A percentile compares a stretch with the other conserved stretches of the same genome.
phyloP scores from a whole-genome alignment of 169 alveolate genomes.

The Perkinsus chesapeaki region DNA sequence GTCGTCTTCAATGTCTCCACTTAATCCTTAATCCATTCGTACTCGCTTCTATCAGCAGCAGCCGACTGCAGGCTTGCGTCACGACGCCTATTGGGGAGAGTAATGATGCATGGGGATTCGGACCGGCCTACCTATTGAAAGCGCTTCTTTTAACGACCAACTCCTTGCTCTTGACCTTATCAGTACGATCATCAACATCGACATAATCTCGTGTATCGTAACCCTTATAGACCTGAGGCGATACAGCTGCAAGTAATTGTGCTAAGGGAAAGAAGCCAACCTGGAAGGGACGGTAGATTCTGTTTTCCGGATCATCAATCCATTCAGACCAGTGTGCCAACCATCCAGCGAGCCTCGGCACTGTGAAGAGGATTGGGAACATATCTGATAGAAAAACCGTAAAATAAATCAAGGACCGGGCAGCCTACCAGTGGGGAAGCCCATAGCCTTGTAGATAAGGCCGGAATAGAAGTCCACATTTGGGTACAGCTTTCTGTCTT shows the following conservation, averaged over 20 bases:
- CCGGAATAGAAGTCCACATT: slow-evolving; percentile 85
- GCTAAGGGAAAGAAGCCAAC: neutral
- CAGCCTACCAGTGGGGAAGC: slow-evolving; percentile 45
- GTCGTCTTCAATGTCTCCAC: neutral
- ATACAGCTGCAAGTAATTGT: neutral
- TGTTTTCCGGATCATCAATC: slow-evolving; percentile 13
- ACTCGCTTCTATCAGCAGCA: neutral
- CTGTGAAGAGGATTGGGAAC: slow-evolving; percentile 56
- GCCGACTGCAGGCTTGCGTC: neutral
- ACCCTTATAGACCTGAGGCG: neutral
- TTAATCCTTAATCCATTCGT: neutral
- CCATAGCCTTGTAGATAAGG: slow-evolving; percentile 61
- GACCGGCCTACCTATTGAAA: neutral
- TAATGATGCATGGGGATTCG: neutral
- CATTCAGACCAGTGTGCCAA: slow-evolving; percentile 11
- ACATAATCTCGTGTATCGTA: neutral
- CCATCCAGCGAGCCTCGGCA: slow-evolving; percentile 72
- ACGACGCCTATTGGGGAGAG: neutral
- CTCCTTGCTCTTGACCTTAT: neutral
- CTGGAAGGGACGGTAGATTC: slow-evolving; percentile 30
- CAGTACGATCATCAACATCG: neutral
- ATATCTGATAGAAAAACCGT: too few relatives aligned
- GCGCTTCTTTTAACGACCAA: neutral
- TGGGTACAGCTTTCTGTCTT: slow-evolving; percentile 72
- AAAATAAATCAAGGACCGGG: too few relatives aligned